Evolutionary conservation across 2,329 filamentous ascomycete species (phyloP).

Genomic region (Pleomassaria siparia): DNA sequence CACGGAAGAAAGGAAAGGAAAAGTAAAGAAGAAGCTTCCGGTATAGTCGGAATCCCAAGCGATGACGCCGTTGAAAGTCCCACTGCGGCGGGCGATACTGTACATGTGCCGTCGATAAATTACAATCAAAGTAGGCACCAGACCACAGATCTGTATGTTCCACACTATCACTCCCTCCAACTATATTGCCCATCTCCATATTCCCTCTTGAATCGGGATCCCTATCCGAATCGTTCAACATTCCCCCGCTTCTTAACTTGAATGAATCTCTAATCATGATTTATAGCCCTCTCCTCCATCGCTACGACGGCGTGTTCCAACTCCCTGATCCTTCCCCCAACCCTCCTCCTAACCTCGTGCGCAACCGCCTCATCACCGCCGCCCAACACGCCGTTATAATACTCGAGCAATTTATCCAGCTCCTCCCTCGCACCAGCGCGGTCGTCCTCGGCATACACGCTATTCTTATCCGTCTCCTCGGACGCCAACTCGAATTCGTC

Average conservation of each 20-base stretch:
- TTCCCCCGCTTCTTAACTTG: neutral
- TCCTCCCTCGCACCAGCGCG: conserved; percentile 56
- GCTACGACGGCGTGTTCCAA: conserved; percentile 54
- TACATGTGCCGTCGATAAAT: no score
- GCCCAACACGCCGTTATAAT: conserved; percentile 47
- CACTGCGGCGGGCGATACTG: no score
- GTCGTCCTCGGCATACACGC: conserved; percentile 58
- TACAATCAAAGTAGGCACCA: no score
- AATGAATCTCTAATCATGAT: conserved; percentile 52
- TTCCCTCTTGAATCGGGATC: neutral
- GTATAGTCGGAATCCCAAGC: no score
- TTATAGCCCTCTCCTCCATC: conserved; percentile 54
- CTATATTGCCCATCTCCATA: neutral
- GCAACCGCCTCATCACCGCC: conserved; percentile 46
- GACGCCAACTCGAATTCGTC: conserved; percentile 54
- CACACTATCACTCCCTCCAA: no score
- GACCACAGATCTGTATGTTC: no score
- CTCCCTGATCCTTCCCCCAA: conserved; percentile 56
- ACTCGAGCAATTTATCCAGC: conserved; percentile 51
- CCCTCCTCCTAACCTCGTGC: conserved; percentile 54
- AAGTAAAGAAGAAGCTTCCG: no score
- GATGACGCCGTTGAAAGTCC: no score
- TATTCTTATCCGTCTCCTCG: conserved; percentile 56
- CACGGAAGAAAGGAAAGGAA: no score
- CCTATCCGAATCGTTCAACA: neutral